phyloP scores from a whole-genome alignment of 768 basidiomycete species.

The Psilocybe cyanescens region DNA sequence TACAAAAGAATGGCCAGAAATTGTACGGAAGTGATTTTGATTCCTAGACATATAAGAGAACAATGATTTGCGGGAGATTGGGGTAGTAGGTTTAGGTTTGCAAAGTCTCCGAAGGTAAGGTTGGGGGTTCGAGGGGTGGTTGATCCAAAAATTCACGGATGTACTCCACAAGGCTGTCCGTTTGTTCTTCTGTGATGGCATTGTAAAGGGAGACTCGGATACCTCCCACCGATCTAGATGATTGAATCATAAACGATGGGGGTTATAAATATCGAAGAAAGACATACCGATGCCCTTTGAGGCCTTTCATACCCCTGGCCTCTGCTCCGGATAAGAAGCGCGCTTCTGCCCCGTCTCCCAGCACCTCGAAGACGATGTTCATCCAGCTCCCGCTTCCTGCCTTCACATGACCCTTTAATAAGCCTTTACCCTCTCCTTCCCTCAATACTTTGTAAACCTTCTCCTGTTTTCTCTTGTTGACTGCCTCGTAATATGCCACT shows the following conservation, averaged over 20 bases:
- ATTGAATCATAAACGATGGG: conserved; percentile 1
- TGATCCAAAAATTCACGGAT: conserved; percentile 55
- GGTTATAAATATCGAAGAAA: neutral
- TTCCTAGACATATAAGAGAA: neutral
- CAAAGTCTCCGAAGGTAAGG: conserved; percentile 22
- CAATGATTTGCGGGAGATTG: neutral
- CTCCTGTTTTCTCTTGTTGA: conserved; percentile 74
- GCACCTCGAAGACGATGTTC: conserved; percentile 88
- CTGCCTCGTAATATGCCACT: conserved; percentile 60
- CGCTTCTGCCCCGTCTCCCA: conserved; percentile 73
- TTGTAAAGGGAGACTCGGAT: conserved; percentile 90
- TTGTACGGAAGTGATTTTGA: too few relatives aligned
- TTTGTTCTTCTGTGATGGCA: conserved; percentile 78
- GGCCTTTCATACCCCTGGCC: conserved; percentile 74
- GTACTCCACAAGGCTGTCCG: conserved; percentile 61
- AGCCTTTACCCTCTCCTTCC: conserved; percentile 70
- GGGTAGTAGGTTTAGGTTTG: neutral
- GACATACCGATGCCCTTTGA: conserved; percentile 91
- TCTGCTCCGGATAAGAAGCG: conserved; percentile 84
- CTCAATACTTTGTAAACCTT: conserved; percentile 77
- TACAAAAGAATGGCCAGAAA: conserved; percentile 10
- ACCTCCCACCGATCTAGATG: conserved; percentile 64
- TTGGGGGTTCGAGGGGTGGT: conserved; percentile 18
- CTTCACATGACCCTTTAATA: conserved; percentile 74
- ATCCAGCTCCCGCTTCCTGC: conserved; percentile 87